Evolutionary conservation across 2,329 filamentous ascomycete genomes (phyloP).

Genomic region (Blumeriella jaapii): DNA sequence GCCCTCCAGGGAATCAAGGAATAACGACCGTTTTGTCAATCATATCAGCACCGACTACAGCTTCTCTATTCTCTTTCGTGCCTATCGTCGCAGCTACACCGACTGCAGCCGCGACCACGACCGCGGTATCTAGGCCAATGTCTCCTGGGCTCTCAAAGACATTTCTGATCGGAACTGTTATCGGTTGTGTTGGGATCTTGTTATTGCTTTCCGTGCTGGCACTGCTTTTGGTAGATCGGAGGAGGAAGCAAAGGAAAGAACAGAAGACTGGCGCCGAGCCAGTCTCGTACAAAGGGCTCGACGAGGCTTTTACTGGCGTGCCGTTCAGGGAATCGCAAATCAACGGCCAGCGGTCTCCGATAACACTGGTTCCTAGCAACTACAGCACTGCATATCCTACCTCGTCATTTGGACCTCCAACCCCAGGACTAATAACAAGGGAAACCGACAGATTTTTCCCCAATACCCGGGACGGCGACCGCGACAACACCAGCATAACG

Average conservation of each 20-base stretch:
- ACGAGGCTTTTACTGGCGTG: conserved; percentile 15
- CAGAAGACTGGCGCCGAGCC: conserved; percentile 4
- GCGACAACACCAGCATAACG: too few species aligned
- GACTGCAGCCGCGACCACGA: conserved; percentile 3
- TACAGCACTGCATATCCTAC: conserved; percentile 3
- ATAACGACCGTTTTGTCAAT: conserved; percentile 1
- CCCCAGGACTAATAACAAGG: conserved; percentile 6
- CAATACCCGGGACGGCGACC: background rate
- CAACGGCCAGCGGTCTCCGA: conserved; percentile 5
- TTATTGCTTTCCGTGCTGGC: conserved; percentile 13
- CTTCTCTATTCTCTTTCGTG: conserved; percentile 3
- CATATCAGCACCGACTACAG: conserved; percentile 7
- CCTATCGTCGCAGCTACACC: too few species aligned
- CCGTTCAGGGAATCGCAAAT: conserved; percentile 9
- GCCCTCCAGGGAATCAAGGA: background rate
- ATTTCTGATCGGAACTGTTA: conserved; percentile 13
- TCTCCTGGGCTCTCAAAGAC: conserved; percentile 9
- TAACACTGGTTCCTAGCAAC: conserved; percentile 3
- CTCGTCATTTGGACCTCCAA: conserved; percentile 12
- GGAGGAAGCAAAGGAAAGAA: conserved; percentile 11
- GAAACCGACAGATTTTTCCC: conserved; percentile 8
- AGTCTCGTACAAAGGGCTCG: conserved; percentile 15
- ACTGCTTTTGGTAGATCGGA: conserved; percentile 11
- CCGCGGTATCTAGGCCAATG: conserved; percentile 7
- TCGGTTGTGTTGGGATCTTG: conserved; percentile 14